phyloP scores from a whole-genome alignment of 1,284 basidiomycete genomes.

The Prillingera fragicola region DNA sequence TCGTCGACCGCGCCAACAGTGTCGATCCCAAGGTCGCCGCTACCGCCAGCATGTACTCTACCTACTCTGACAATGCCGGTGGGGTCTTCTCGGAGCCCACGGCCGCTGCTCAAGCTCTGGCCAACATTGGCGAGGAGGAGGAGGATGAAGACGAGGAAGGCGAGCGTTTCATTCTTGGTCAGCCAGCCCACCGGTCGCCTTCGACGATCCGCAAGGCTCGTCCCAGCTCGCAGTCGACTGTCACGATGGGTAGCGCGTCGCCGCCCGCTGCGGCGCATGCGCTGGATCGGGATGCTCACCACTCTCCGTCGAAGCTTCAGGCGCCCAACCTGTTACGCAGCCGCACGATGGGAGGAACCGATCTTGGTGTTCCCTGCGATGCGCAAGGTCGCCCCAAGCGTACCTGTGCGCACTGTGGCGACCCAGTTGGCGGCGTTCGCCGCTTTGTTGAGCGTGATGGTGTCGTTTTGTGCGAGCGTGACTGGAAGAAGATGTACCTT shows the following conservation, averaged over 20 bases:
- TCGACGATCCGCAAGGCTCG: slow-evolving; percentile 2
- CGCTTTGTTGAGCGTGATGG: slow-evolving; percentile 67
- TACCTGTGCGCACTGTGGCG: slow-evolving; percentile 62
- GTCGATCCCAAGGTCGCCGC: not conserved
- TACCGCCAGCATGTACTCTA: no score
- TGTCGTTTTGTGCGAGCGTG: slow-evolving; percentile 69
- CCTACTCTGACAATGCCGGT: no score
- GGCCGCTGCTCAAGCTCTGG: no score
- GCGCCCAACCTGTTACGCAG: no score
- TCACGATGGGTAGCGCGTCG: slow-evolving; percentile 1
- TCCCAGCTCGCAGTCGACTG: slow-evolving; percentile 15
- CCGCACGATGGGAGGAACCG: no score
- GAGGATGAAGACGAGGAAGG: slow-evolving; percentile 27
- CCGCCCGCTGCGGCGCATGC: not conserved
- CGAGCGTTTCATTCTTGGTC: slow-evolving; percentile 31
- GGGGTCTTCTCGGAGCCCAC: no score
- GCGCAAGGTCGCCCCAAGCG: slow-evolving; percentile 4
- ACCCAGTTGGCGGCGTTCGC: slow-evolving; percentile 62
- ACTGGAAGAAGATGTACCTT: slow-evolving; percentile 91
- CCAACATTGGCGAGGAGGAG: slow-evolving; percentile 39
- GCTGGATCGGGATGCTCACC: not conserved
- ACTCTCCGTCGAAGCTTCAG: slow-evolving; percentile 7
- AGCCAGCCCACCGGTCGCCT: not conserved
- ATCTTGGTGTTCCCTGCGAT: no score
- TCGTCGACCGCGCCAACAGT: slow-evolving; percentile 22